Percentiles rank a stretch among this genome's conserved stretches.
Conservation (phyloP, 768 basidiomycete genomes). For the Boletus pseudo-olivaceus region DNA sequence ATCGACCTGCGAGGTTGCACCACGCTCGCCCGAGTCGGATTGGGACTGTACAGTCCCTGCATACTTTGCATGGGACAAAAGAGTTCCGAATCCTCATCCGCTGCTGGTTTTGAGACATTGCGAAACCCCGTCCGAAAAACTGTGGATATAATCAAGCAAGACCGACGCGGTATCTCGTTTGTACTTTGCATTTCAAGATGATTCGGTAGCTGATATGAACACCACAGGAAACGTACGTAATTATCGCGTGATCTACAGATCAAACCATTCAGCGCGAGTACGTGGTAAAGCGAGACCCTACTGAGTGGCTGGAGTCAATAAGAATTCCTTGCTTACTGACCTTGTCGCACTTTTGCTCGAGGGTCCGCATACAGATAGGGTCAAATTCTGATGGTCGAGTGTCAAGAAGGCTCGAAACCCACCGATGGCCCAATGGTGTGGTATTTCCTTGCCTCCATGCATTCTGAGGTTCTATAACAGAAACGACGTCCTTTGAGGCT, state of each 20-base stretch:
- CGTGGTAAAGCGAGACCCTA: neutral
- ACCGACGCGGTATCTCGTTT: no score
- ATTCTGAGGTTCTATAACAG: neutral
- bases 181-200: neutral
- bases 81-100: neutral
- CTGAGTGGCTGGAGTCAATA: no score
- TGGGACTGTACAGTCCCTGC: no score
- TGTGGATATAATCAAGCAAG: neutral
- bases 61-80: neutral
- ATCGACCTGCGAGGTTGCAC: neutral
- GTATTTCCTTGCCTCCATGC: neutral
- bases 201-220: no score
- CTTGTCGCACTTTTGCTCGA: neutral
- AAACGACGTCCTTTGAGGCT: neutral
- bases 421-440: neutral
- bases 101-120: no score
- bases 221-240: neutral
- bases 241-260: neutral
- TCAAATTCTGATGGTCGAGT: neutral
- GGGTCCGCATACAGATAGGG: no score
- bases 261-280: neutral
- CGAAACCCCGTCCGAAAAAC: neutral
- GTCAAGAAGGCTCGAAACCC: neutral
- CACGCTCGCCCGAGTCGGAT: no score
- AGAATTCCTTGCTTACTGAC: neutral